phyloP scores from a whole-genome alignment of 441 rosid genomes.

The Adansonia madagascariensis region DNA sequence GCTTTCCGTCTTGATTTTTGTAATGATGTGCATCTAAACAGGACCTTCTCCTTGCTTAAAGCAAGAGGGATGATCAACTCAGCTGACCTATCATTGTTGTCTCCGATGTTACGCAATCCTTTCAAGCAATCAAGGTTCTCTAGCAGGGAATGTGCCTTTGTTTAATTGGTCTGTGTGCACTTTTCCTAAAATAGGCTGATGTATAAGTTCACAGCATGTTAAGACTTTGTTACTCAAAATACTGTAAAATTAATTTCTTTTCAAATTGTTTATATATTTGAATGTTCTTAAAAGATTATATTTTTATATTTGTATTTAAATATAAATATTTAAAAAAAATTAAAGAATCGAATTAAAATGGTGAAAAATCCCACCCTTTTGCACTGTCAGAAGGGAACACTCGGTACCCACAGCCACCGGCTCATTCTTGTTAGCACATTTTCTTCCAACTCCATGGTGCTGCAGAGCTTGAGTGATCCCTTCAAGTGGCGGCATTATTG shows the following conservation, averaged over 20 bases:
- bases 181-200: not conserved
- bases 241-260: too few species aligned
- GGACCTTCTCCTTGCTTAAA: constrained; percentile 46
- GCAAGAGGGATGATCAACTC: constrained; percentile 49
- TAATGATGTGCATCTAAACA: constrained; percentile 46
- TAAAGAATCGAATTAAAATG: too few species aligned
- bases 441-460: not conserved
- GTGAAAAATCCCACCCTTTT: not conserved
- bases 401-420: not conserved
- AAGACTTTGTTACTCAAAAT: not conserved
- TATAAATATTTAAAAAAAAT: too few species aligned
- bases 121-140: constrained; percentile 49
- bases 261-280: too few species aligned
- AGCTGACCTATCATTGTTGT: constrained; percentile 50
- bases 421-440: not conserved
- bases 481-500: not conserved
- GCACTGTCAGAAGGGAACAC: not conserved
- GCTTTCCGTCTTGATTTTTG: constrained; percentile 45
- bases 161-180: not conserved
- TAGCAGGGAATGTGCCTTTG: constrained; percentile 20
- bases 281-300: too few species aligned
- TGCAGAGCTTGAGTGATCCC: not conserved
- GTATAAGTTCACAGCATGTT: not conserved
- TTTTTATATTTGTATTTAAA: too few species aligned
- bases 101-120: constrained; percentile 43